Evolutionary conservation across 1,139 yeast genomes (phyloP).

Genomic region (Nakaseomyces glabratus): DNA sequence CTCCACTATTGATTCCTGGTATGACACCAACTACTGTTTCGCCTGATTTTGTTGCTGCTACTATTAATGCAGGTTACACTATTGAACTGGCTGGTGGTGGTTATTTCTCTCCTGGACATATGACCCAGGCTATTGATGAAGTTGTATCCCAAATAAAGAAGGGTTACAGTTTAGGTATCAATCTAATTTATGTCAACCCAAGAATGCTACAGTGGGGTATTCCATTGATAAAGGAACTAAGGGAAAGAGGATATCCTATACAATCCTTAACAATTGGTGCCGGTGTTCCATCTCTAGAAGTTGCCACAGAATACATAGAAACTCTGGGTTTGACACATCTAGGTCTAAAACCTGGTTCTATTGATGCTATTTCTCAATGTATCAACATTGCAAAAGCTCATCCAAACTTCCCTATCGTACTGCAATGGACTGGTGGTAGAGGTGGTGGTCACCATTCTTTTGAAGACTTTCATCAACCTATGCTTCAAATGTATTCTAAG

Average conservation of each 20-base stretch:
- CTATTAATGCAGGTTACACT: constrained; percentile 93
- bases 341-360: constrained; percentile 96
- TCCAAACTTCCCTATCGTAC: constrained; percentile 89
- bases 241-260: constrained; percentile 89
- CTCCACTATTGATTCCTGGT: constrained; percentile 97
- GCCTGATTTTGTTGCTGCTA: constrained; percentile 87
- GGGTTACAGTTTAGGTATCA: constrained; percentile 84
- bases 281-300: constrained; percentile 97
- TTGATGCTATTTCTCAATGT: constrained; percentile 82
- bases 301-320: constrained; percentile 91
- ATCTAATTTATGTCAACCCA: constrained; percentile 92
- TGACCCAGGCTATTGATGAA: constrained; percentile 67
- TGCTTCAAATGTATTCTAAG: constrained; percentile 89
- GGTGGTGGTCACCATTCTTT: constrained; percentile 99
- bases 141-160: constrained; percentile 61
- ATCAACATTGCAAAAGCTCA: constrained; percentile 90
- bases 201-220: constrained; percentile 98
- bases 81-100: constrained; percentile 99
- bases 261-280: constrained; percentile 98
- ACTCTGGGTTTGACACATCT: constrained; percentile 87
- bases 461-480: constrained; percentile 98
- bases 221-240: constrained; percentile 81
- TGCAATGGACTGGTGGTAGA: constrained; percentile 99
- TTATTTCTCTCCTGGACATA: constrained; percentile 62
- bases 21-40: constrained; percentile 98